Evolutionary conservation across 2,329 filamentous ascomycete genomes (phyloP).

Genomic region (Paecilomyces dactylethromorphus): DNA sequence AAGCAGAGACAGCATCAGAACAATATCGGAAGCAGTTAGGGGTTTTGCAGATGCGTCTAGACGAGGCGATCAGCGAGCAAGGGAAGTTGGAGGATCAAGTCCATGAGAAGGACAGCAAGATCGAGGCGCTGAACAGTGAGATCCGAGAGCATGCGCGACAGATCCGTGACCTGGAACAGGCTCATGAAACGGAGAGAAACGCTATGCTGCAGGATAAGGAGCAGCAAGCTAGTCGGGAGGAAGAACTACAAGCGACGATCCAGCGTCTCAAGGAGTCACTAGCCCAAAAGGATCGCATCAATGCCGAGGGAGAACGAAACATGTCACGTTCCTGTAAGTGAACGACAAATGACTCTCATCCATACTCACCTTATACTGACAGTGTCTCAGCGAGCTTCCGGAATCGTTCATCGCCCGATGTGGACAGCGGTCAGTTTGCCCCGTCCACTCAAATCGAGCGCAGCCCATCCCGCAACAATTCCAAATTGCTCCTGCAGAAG

Average conservation of each 20-base stretch:
- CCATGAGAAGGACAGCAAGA: constrained; percentile 78
- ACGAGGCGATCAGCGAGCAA: constrained; percentile 79
- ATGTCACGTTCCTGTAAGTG: constrained; percentile 46
- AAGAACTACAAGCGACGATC: constrained; percentile 85
- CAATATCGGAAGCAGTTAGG: constrained; percentile 78
- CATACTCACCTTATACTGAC: neutral
- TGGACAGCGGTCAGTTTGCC: constrained; percentile 75
- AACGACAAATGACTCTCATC: neutral
- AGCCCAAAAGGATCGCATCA: constrained; percentile 61
- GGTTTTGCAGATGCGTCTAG: constrained; percentile 75
- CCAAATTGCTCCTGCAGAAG: constrained; percentile 86
- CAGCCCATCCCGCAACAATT: constrained; percentile 83
- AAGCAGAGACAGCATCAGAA: constrained; percentile 70
- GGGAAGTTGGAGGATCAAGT: constrained; percentile 78
- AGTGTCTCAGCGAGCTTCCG: constrained; percentile 32
- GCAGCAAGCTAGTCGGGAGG: constrained; percentile 73
- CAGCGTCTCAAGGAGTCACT: constrained; percentile 86
- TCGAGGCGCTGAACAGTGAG: constrained; percentile 74
- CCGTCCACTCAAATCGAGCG: constrained; percentile 77
- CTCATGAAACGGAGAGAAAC: constrained; percentile 84
- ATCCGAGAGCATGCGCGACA: constrained; percentile 77
- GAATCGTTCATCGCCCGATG: constrained; percentile 53
- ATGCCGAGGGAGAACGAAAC: constrained; percentile 45
- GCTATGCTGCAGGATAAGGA: constrained; percentile 89
- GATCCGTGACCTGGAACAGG: constrained; percentile 83